These are phyloP conservation scores for Apium graveolens DNA, from an alignment of 129 eudicot genomes.

Conservation along the genomic window DNA sequence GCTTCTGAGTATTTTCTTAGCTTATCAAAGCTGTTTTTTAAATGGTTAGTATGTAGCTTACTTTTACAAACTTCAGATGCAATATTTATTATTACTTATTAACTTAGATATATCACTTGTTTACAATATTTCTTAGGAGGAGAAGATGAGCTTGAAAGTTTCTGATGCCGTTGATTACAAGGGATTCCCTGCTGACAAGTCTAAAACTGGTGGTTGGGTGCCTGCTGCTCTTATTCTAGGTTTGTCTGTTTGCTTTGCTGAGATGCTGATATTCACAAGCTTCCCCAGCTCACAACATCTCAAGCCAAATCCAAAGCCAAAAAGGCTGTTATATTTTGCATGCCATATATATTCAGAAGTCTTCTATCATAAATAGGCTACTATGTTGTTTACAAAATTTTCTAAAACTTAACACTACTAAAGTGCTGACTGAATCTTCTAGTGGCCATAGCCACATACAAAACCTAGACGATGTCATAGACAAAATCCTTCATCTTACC, in stretches of 20 bases:
- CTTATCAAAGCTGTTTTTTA: background rate
- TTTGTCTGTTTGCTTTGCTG: constrained; percentile 20
- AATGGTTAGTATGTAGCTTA: constrained; percentile 29
- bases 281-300: background rate
- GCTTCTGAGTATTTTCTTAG: background rate
- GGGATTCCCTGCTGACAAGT: constrained; percentile 71
- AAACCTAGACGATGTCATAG: background rate
- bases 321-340: background rate
- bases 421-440: background rate
- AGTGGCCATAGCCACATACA: background rate
- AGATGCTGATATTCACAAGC: background rate
- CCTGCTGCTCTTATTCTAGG: constrained; percentile 90
- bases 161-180: constrained; percentile 75
- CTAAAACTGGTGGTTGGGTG: constrained; percentile 93
- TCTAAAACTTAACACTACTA: background rate
- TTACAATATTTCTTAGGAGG: constrained; percentile 36
- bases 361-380: background rate
- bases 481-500: background rate
- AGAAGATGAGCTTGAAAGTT: constrained; percentile 48
- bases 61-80: background rate
- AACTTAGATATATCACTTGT: background rate
- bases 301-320: background rate
- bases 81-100: background rate
- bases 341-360: background rate
- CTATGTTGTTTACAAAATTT: background rate